Percentiles rank a stretch among this genome's conserved stretches.
Conservation (phyloP, 2,329 filamentous ascomycete genomes). For the Cladosporium velox region DNA sequence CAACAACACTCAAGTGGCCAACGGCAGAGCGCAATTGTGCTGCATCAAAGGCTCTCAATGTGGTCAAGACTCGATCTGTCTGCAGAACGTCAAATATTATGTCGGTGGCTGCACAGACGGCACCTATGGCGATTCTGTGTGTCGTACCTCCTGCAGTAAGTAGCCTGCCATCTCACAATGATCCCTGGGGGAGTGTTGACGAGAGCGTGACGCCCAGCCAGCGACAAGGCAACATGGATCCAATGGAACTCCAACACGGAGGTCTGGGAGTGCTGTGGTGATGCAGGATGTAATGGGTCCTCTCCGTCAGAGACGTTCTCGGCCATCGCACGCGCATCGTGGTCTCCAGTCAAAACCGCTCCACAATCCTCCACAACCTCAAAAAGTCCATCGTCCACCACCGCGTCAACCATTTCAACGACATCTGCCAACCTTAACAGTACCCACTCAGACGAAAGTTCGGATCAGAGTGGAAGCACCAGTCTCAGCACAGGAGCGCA, state of each 20-base stretch:
- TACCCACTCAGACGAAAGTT: neutral
- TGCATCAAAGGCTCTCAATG: constrained; percentile 19
- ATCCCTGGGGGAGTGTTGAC: neutral
- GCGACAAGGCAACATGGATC: constrained; percentile 18
- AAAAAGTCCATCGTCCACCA: neutral
- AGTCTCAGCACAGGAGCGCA: constrained; percentile 19
- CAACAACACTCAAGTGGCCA: constrained; percentile 20
- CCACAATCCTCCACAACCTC: neutral
- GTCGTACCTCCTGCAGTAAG: constrained; percentile 20
- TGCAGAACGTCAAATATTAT: neutral
- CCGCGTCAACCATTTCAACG: neutral
- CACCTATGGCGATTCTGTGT: constrained; percentile 18
- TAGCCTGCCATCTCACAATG: neutral
- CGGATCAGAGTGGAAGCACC: neutral
- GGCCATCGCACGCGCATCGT: constrained; percentile 9
- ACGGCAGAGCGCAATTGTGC: constrained; percentile 20
- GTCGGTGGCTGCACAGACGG: constrained; percentile 22
- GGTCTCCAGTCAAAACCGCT: neutral
- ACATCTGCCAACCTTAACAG: neutral
- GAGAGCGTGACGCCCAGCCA: neutral
- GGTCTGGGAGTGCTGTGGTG: constrained; percentile 21
- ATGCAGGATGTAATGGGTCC: constrained; percentile 15
- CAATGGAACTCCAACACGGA: constrained; percentile 13
- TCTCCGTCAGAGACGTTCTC: constrained; percentile 11
- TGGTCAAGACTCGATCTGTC: constrained; percentile 19